phyloP scores from a whole-genome alignment of 2,329 filamentous ascomycete species.

The Talaromyces sp. region DNA sequence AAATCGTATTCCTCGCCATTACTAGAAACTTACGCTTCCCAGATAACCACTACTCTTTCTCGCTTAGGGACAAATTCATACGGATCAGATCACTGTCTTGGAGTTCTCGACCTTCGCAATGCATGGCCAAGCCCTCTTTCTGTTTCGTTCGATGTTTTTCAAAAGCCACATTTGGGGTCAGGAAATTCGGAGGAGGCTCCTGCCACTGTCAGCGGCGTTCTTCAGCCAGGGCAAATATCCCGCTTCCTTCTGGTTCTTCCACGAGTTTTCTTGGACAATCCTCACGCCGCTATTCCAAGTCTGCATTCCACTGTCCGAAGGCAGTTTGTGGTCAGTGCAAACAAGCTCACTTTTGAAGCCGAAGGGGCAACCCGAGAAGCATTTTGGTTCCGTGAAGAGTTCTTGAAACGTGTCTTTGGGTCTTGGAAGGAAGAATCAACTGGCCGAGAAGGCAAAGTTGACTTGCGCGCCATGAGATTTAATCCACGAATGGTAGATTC shows the following conservation, averaged over 20 bases:
- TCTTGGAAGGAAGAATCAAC: conserved; percentile 63
- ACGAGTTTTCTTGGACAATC: conserved; percentile 69
- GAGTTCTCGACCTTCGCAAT: conserved; percentile 81
- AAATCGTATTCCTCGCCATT: conserved; percentile 5
- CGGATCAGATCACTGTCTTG: conserved; percentile 63
- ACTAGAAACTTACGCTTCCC: conserved; percentile 22
- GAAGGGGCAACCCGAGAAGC: conserved; percentile 74
- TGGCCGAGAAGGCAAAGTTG: conserved; percentile 61
- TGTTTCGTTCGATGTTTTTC: conserved; percentile 53
- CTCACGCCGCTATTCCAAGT: conserved; percentile 70
- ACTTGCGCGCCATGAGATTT: conserved; percentile 70
- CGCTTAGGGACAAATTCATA: conserved; percentile 36
- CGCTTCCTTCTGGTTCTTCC: conserved; percentile 72
- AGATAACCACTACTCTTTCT: conserved; percentile 43
- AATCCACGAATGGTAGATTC: conserved; percentile 75
- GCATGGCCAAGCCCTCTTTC: conserved; percentile 78
- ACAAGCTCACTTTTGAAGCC: conserved; percentile 70
- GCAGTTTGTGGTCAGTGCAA: conserved; percentile 86
- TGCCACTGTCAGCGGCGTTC: conserved; percentile 37
- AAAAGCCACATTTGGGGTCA: conserved; percentile 16
- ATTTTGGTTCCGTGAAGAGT: conserved; percentile 85
- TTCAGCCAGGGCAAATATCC: conserved; percentile 59
- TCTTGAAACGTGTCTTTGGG: conserved; percentile 66
- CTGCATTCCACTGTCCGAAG: conserved; percentile 76
- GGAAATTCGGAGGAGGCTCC: conserved; percentile 17